Base-by-base conservation (phyloP, 495 filamentous ascomycete species). In the Xylaria flabelliformis region DNA sequence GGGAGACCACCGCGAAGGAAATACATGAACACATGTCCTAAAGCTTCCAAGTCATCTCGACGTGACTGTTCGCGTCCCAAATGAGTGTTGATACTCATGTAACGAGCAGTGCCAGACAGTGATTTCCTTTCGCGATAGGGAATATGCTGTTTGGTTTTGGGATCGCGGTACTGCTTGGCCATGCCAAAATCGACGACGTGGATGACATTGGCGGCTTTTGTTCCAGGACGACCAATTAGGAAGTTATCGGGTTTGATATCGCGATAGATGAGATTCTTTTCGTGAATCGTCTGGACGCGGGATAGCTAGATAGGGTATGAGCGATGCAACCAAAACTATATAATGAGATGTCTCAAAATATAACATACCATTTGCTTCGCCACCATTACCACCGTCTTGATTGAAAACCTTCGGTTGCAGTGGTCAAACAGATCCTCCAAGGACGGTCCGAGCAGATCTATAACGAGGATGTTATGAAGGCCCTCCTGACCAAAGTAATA, bases 181-280 rank as follows among this genome's bases (percentile, higher is more conserved):
- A 99, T 99, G 77, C 96, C 96, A 78, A 99, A 99, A 83, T 99
- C 96, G 70, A 99, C 95, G 29, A 98, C 97, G 76, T 99, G 96
- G 76, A 99, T 98, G 61, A 99, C 95, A 82, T 97, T 98, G 78
- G 95, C 93, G 9, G 93, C 86, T 84, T 99, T 99, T 61, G 94
- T 92, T 74, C 88, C 90, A 0, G 94, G 94, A n/a, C 95, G 90
- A 50, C 96, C 96, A 78, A 98, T 98, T 66, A 99, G 90, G 85
- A 99, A 99, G 84, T 99, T 99, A 84, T 99, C 96, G 15, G 96
- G 96, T 82, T 99, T 99, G 85, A 99, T 99, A 80, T 99, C 96
- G 68, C 96, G 92, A 82, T 99, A 99, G 77, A 99, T 99, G 50
- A 98, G 87, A 81, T 99, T 99, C 89, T 98, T 99, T 84, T 99